Percentiles rank a stretch among this genome's conserved stretches.
phyloP scores from a whole-genome alignment of 306 rosid genomes.

The Alnus rubra region DNA sequence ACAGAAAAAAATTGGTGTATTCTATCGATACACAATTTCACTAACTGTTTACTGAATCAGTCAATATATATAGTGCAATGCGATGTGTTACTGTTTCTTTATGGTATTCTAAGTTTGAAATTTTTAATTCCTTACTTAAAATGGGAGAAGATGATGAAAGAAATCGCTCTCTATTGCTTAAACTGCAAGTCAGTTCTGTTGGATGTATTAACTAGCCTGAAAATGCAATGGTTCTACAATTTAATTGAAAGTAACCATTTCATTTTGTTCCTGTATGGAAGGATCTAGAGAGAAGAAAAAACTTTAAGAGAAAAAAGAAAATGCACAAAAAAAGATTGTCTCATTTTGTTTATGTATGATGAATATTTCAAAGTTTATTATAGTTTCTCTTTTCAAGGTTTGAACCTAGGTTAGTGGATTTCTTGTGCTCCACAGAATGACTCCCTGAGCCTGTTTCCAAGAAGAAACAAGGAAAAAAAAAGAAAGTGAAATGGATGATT shows the following conservation, averaged over 20 bases:
- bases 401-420: not conserved
- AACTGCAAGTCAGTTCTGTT: not conserved
- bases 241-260: not conserved
- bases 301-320: not conserved
- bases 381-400: not conserved
- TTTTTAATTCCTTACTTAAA: not conserved
- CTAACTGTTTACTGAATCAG: constrained; percentile 1
- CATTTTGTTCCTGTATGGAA: not conserved
- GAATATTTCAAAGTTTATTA: not conserved
- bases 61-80: not conserved
- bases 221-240: not conserved
- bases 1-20: constrained; percentile 7
- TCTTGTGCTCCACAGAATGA: not conserved
- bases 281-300: not conserved
- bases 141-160: not conserved
- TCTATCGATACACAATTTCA: constrained; percentile 3
- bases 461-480: not conserved
- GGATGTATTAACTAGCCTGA: not conserved
- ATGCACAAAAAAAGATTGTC: not conserved
- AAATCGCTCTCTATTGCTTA: not conserved
- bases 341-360: not conserved
- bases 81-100: not conserved
- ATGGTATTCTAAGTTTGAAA: not conserved
- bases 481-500: not conserved
- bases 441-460: not conserved